A percentile compares a stretch with the other conserved stretches of the same genome.
phyloP scores from a whole-genome alignment of 768 basidiomycete genomes.

The Amanita rubescens region DNA sequence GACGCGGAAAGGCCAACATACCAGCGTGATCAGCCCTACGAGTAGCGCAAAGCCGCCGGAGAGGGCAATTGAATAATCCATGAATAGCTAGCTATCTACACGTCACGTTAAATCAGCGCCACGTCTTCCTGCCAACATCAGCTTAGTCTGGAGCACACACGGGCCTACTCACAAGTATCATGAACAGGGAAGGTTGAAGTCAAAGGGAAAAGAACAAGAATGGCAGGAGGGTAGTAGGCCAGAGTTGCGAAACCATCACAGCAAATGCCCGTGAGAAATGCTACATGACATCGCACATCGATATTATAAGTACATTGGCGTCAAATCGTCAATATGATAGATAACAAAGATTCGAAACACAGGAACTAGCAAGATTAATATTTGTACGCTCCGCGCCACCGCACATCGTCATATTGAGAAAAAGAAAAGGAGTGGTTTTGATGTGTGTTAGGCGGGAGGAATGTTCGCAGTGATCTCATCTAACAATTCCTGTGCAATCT shows the following conservation, averaged over 20 bases:
- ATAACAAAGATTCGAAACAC: background rate
- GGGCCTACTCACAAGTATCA: background rate
- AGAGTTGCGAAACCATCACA: background rate
- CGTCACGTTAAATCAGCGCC: background rate
- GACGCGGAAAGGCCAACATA: slow-evolving; percentile 21
- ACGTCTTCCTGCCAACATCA: background rate
- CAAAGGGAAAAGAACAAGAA: background rate
- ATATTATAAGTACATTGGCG: background rate
- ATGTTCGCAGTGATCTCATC: slow-evolving; percentile 47
- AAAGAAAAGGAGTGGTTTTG: background rate
- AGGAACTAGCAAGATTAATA: slow-evolving; percentile 3
- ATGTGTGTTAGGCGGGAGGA: slow-evolving; percentile 26
- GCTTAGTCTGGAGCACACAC: background rate
- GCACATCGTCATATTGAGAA: background rate
- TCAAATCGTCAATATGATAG: slow-evolving; percentile 4
- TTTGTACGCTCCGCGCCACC: background rate
- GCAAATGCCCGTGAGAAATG: too few relatives aligned
- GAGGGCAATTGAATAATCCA: slow-evolving; percentile 20
- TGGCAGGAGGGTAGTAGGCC: background rate
- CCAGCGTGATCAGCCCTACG: slow-evolving; percentile 25
- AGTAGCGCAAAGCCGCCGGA: slow-evolving; percentile 29
- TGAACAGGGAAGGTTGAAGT: background rate
- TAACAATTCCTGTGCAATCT: slow-evolving; percentile 63
- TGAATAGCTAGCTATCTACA: too few relatives aligned
- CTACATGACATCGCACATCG: background rate